Conservation (phyloP, 2,329 filamentous ascomycete species). For the Botryosphaeria dothidea region DNA sequence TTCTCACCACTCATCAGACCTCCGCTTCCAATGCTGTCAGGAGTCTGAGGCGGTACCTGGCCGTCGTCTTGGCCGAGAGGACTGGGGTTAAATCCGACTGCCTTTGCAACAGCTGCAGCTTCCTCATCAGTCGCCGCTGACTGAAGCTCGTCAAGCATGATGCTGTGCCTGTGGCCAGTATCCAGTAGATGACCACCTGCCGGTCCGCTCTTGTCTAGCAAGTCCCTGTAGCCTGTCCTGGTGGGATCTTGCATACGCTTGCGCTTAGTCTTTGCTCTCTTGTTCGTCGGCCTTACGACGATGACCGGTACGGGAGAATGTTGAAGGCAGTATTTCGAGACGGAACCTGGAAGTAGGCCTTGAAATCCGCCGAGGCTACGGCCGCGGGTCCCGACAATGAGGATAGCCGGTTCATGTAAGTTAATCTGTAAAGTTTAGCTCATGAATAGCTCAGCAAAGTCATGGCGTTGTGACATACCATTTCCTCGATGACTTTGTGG, state of each 20-base stretch:
- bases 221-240: slow-evolving; percentile 74
- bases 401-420: slow-evolving; percentile 86
- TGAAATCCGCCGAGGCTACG: slow-evolving; percentile 83
- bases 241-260: slow-evolving; percentile 78
- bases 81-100: slow-evolving; percentile 46
- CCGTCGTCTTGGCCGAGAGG: slow-evolving; percentile 32
- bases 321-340: slow-evolving; percentile 92
- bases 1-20: slow-evolving; percentile 22
- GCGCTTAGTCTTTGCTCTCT: slow-evolving; percentile 84
- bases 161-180: slow-evolving; percentile 48
- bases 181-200: slow-evolving; percentile 56
- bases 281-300: slow-evolving; percentile 83
- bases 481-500: slow-evolving; percentile 84
- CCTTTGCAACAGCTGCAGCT: slow-evolving; percentile 51
- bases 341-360: slow-evolving; percentile 81
- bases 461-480: slow-evolving; percentile 64
- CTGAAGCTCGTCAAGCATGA: slow-evolving; percentile 38
- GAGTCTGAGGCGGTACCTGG: slow-evolving; percentile 19
- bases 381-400: slow-evolving; percentile 86
- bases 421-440: slow-evolving; percentile 64
- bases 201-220: slow-evolving; percentile 66
- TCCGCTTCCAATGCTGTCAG: slow-evolving; percentile 11
- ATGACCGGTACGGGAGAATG: slow-evolving; percentile 92
- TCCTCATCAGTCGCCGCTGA: slow-evolving; percentile 45
- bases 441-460: slow-evolving; percentile 18